Percentiles rank a stretch among this genome's conserved stretches.
Conservation (phyloP, 441 rosid genomes). For the Populus hybrid region DNA sequence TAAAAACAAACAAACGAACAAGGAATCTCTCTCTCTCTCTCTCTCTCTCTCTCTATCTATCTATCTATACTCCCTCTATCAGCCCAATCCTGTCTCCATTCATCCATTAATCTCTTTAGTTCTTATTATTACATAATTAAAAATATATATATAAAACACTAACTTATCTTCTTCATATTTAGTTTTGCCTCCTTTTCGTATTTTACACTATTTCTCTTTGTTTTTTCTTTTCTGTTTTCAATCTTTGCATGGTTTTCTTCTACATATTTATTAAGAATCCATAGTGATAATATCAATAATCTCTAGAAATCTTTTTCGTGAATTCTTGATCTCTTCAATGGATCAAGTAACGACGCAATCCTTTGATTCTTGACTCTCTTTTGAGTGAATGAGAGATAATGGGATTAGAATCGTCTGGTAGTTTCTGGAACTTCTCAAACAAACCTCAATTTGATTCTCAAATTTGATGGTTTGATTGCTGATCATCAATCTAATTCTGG, state of each 20-base stretch:
- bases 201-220: too few relatives aligned
- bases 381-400: conserved; percentile 40
- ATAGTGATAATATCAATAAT: not conserved
- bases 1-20: not conserved
- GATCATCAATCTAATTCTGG: conserved; percentile 20
- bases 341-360: conserved; percentile 17
- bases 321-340: conserved; percentile 4
- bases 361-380: conserved; percentile 18
- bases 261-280: not conserved
- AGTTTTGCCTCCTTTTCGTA: not conserved
- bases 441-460: conserved; percentile 12
- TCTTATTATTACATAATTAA: not conserved
- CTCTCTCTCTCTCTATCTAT: not conserved
- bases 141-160: not conserved
- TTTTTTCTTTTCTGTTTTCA: not conserved
- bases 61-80: not conserved
- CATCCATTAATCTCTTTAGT: not conserved
- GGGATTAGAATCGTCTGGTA: conserved; percentile 87
- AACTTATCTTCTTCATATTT: not conserved
- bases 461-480: conserved; percentile 24
- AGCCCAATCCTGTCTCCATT: conserved; percentile 13
- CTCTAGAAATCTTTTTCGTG: not conserved
- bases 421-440: conserved; percentile 29
- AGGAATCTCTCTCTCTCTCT: too few relatives aligned
- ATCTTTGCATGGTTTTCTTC: not conserved